Percentiles rank a stretch among this genome's conserved stretches.
phyloP scores from a whole-genome alignment of 768 basidiomycete genomes.

The Serendipita sp. region DNA sequence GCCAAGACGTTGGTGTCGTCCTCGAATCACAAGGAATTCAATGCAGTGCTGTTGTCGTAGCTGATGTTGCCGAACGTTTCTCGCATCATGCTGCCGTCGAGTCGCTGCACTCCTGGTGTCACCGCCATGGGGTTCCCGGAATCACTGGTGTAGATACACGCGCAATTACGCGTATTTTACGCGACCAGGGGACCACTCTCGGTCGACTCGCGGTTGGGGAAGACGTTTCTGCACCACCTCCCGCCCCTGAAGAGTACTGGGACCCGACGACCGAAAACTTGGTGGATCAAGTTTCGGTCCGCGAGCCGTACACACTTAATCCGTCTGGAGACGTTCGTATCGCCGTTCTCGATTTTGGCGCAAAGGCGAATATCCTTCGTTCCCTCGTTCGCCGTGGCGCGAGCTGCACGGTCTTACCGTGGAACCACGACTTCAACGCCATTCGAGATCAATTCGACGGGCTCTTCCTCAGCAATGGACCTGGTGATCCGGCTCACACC shows the following conservation, averaged over 20 bases:
- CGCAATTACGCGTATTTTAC: constrained; percentile 81
- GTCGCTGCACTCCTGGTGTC: constrained; percentile 85
- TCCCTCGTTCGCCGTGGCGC: constrained; percentile 83
- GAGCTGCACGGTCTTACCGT: constrained; percentile 86
- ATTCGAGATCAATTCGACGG: constrained; percentile 86
- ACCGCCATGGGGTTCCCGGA: constrained; percentile 74
- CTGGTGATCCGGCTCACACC: constrained; percentile 83
- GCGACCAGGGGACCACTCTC: constrained; percentile 93
- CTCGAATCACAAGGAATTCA: constrained; percentile 84
- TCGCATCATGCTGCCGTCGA: constrained; percentile 92
- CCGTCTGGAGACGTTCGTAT: constrained; percentile 76
- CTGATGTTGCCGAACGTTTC: constrained; percentile 86
- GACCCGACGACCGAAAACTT: constrained; percentile 86
- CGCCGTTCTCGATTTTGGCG: constrained; percentile 92
- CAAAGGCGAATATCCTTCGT: constrained; percentile 93
- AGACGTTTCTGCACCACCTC: constrained; percentile 45
- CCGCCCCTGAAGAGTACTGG: constrained; percentile 64
- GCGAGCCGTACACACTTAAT: constrained; percentile 69
- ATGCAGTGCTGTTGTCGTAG: constrained; percentile 82
- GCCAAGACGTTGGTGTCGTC: constrained; percentile 65
- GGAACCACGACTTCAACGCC: constrained; percentile 93
- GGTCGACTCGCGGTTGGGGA: constrained; percentile 75
- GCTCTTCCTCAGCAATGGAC: constrained; percentile 90
- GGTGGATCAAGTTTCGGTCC: constrained; percentile 84
- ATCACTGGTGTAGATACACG: constrained; percentile 97